Evolutionary conservation across 306 rosid genomes (phyloP).

Genomic region (Leucaena leucocephala): DNA sequence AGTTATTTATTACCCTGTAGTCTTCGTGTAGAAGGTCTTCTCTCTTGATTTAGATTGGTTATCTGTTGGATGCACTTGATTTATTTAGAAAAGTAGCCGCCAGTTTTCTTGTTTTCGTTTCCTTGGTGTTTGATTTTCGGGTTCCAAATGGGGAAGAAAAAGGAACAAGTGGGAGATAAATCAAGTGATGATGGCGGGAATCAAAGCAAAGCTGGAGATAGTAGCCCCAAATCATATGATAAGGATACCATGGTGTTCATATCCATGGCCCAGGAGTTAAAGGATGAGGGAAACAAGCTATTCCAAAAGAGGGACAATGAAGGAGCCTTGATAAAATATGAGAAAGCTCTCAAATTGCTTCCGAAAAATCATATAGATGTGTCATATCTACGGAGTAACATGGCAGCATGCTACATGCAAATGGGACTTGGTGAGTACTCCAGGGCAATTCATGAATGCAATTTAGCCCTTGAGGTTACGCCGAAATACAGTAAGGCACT

Average conservation of each 20-base stretch:
- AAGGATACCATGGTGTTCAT: slow-evolving; percentile 55
- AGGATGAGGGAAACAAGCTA: slow-evolving; percentile 72
- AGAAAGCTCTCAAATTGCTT: slow-evolving; percentile 67
- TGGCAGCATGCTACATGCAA: slow-evolving; percentile 82
- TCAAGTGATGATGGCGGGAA: slow-evolving; percentile 39
- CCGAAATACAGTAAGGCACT: slow-evolving; percentile 68
- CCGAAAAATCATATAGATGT: slow-evolving; percentile 63
- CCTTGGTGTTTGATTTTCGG: slow-evolving; percentile 27
- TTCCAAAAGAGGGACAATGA: slow-evolving; percentile 65
- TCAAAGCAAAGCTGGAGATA: slow-evolving; percentile 43
- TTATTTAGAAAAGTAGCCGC: slow-evolving; percentile 21
- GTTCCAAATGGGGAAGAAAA: slow-evolving; percentile 61
- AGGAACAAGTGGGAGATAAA: slow-evolving; percentile 46
- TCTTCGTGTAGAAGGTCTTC: slow-evolving; percentile 17
- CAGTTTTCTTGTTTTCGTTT: background rate
- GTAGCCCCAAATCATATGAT: slow-evolving; percentile 45
- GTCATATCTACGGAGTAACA: slow-evolving; percentile 72
- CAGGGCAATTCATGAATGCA: slow-evolving; percentile 67
- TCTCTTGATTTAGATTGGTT: slow-evolving; percentile 26
- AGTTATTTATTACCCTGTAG: background rate
- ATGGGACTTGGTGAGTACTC: slow-evolving; percentile 71
- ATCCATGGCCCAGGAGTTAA: slow-evolving; percentile 57
- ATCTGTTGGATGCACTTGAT: slow-evolving; percentile 12
- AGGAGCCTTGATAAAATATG: slow-evolving; percentile 72
- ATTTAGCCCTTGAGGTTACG: slow-evolving; percentile 67